Evolutionary conservation across 176 grass and related monocot genomes (phyloP).

Genomic region (Dendrocalamus sinicus): DNA sequence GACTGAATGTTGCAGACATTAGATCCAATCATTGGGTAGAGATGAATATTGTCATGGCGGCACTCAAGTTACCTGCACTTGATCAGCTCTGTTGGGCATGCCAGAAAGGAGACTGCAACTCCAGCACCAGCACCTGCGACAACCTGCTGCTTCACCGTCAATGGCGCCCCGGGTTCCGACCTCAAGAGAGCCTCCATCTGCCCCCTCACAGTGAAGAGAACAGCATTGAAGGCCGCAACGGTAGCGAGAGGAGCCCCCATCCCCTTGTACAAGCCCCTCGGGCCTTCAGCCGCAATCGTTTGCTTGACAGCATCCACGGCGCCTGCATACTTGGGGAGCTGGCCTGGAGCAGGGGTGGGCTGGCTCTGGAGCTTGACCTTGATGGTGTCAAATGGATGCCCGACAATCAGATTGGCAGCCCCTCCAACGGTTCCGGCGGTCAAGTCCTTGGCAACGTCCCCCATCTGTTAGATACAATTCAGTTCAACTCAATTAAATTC

Average conservation of each 20-base stretch:
- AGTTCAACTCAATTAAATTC: background rate
- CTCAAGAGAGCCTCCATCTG: constrained; percentile 82
- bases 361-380: constrained; percentile 98
- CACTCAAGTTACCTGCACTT: constrained; percentile 77
- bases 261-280: constrained; percentile 86
- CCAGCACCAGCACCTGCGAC: constrained; percentile 77
- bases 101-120: constrained; percentile 75
- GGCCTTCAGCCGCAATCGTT: constrained; percentile 72
- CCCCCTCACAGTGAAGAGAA: constrained; percentile 80
- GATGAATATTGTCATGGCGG: background rate
- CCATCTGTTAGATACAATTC: constrained; percentile 55
- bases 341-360: constrained; percentile 66
- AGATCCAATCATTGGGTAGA: background rate
- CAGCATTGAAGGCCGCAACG: constrained; percentile 83
- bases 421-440: constrained; percentile 74
- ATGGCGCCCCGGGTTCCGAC: constrained; percentile 51
- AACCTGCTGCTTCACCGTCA: constrained; percentile 79
- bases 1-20: background rate
- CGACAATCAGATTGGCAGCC: constrained; percentile 71
- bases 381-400: constrained; percentile 94
- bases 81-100: constrained; percentile 90
- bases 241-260: constrained; percentile 94
- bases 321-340: constrained; percentile 72
- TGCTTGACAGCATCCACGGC: constrained; percentile 91
- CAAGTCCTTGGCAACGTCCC: constrained; percentile 79